These are phyloP conservation scores for Corchorus olitorius DNA, from an alignment of 345 rosid species.

Conservation along the genomic window DNA sequence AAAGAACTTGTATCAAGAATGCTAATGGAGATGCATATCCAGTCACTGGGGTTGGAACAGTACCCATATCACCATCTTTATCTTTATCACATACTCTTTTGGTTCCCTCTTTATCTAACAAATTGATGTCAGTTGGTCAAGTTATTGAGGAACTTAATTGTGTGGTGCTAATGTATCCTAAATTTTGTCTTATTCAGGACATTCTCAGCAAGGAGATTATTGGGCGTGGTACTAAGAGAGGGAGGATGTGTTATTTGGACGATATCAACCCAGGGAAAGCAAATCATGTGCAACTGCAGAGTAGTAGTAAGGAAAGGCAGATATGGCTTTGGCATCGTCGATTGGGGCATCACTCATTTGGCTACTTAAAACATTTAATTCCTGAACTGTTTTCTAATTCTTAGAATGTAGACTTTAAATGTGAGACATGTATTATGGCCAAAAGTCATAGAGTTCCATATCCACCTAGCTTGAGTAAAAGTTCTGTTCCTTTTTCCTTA, in stretches of 20 bases:
- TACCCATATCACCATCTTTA: neutral
- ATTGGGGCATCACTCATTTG: conserved; percentile 18
- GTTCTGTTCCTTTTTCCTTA: neutral
- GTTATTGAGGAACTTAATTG: too few relatives aligned
- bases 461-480: conserved; percentile 13
- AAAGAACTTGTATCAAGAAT: neutral
- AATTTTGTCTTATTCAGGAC: too few relatives aligned
- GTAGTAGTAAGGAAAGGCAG: neutral
- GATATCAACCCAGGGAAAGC: neutral
- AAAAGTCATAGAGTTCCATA: conserved; percentile 21
- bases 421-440: conserved; percentile 18
- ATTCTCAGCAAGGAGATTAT: too few relatives aligned
- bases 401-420: neutral
- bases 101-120: neutral
- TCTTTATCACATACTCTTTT: neutral
- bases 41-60: conserved; percentile 2
- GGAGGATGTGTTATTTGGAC: conserved; percentile 6
- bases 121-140: too few relatives aligned
- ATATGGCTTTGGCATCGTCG: conserved; percentile 21
- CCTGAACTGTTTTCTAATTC: conserved; percentile 9
- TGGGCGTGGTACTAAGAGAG: neutral
- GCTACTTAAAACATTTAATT: conserved; percentile 7
- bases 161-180: too few relatives aligned
- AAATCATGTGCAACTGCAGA: neutral
- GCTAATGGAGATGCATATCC: conserved; percentile 7